Evolutionary conservation across 805 yeast genomes (phyloP).

Genomic region (Groenewaldozyma tartarivorans): DNA sequence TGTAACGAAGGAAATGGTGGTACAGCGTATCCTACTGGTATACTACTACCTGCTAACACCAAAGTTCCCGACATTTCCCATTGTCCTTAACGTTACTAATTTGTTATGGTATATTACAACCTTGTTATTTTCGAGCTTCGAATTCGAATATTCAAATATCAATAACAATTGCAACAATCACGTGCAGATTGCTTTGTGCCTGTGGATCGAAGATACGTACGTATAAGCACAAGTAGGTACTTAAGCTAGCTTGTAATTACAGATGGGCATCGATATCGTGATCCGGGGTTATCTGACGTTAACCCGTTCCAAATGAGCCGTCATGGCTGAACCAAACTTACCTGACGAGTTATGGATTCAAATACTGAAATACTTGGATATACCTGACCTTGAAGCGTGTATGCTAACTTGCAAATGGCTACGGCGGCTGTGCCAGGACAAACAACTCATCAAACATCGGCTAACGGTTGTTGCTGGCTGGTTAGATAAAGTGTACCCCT

Average conservation of each 20-base stretch:
- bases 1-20: slow-evolving; percentile 76
- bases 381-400: slow-evolving; percentile 20
- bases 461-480: slow-evolving; percentile 14
- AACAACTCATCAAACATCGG: slow-evolving; percentile 16
- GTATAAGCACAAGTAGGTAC: too few relatives aligned
- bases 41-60: slow-evolving; percentile 20
- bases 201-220: too few relatives aligned
- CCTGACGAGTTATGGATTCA: slow-evolving; percentile 20
- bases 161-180: too few relatives aligned
- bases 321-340: neutral
- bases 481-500: slow-evolving; percentile 11
- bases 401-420: slow-evolving; percentile 15
- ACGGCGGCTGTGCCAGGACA: slow-evolving; percentile 17
- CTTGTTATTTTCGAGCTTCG: too few relatives aligned
- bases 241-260: too few relatives aligned
- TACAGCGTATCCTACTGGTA: slow-evolving; percentile 72
- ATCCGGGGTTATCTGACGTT: neutral
- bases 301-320: too few relatives aligned
- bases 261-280: too few relatives aligned
- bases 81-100: too few relatives aligned
- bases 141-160: too few relatives aligned
- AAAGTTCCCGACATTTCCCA: slow-evolving; percentile 11
- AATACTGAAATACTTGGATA: slow-evolving; percentile 18
- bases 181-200: too few relatives aligned
- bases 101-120: too few relatives aligned